A percentile compares a stretch with the other conserved stretches of the same genome.
phyloP scores from a whole-genome alignment of 768 basidiomycete species.

The Leccinum uliginosum region DNA sequence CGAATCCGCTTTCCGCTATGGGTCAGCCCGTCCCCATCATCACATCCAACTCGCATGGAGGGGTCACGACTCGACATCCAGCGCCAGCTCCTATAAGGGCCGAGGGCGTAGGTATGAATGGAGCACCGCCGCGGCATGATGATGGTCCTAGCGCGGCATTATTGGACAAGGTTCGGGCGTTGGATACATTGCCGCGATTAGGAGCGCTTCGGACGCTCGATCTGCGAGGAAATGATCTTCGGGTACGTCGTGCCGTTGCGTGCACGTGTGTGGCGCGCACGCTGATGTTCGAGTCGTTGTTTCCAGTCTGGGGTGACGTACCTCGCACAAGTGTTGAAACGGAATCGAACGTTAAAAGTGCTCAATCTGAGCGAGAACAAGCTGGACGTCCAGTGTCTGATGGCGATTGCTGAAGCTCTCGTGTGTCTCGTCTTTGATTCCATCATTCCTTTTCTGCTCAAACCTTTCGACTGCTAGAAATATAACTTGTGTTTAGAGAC shows the following conservation, averaged over 20 bases:
- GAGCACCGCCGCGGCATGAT: slow-evolving; percentile 39
- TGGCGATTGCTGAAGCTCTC: slow-evolving; percentile 87
- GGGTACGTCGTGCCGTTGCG: slow-evolving; percentile 47
- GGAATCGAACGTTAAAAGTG: slow-evolving; percentile 92
- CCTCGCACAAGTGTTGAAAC: slow-evolving; percentile 91
- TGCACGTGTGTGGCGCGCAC: neutral
- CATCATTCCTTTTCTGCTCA: neutral
- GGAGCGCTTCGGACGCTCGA: slow-evolving; percentile 78
- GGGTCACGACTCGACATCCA: slow-evolving; percentile 45
- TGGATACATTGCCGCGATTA: slow-evolving; percentile 81
- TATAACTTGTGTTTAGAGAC: slow-evolving; percentile 94
- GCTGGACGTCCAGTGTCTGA: slow-evolving; percentile 77
- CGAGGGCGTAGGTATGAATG: slow-evolving; percentile 2
- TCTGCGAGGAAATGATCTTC: slow-evolving; percentile 86
- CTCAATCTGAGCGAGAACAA: slow-evolving; percentile 94
- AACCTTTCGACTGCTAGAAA: slow-evolving; percentile 51
- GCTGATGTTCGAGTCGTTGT: neutral
- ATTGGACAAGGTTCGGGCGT: slow-evolving; percentile 82
- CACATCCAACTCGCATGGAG: slow-evolving; percentile 56
- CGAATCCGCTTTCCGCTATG: slow-evolving; percentile 31
- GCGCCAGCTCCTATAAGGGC: slow-evolving; percentile 1
- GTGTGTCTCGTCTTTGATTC: slow-evolving; percentile 39
- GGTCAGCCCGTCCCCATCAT: slow-evolving; percentile 63
- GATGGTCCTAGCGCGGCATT: slow-evolving; percentile 41
- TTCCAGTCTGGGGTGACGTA: slow-evolving; percentile 73